Base-by-base conservation (phyloP, 768 basidiomycete genomes). In the Lactarius sp. region DNA sequence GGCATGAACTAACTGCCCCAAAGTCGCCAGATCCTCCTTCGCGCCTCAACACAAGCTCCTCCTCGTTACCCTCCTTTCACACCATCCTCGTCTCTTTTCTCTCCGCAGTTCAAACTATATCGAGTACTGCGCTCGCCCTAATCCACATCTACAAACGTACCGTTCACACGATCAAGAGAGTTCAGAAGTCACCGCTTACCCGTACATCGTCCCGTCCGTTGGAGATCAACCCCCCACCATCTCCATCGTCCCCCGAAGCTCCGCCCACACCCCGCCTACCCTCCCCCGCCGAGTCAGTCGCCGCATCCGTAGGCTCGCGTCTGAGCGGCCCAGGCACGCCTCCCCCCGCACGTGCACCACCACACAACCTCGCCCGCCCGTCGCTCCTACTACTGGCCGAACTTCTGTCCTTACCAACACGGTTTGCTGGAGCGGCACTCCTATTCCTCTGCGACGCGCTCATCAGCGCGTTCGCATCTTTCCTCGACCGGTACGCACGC, bases 71-170 rank as follows among this genome's bases (percentile, higher is more conserved):
- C 50, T 77, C 81, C 20, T 76, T 79, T 63, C 80, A 87, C 42
- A 77, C 77, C 55, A 71, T 91, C 44, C 76, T 90, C 57, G 80
- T 94, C 51, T 72, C 88, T 65, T 74, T 90, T 20, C 85, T 95
- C 22, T 90, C 92, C 13, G 79, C 85, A 34, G 78, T 93, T 14
- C 90, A 91, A 68, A 77, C 80, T 6, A 73, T 92, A 39, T 91
- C 91, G 0, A 85, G 88, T 9, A 74, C 79, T 42, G 86, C 85
- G 68, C 82, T 92, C 13, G 78, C 83, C 42, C 75, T 92, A 56
- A 83, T 89, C 52, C 81, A 87, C 53, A 77, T 82, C 22, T 88
- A 89, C 77, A 85, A 83, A 71, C 86, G 84, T 68, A 79, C 81
- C 14, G 70, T 87, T 8, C 76, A 75, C 60, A 86, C 87, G 50